Conservation (phyloP, 2,329 filamentous ascomycete genomes). For the Shiraia bambusicola region DNA sequence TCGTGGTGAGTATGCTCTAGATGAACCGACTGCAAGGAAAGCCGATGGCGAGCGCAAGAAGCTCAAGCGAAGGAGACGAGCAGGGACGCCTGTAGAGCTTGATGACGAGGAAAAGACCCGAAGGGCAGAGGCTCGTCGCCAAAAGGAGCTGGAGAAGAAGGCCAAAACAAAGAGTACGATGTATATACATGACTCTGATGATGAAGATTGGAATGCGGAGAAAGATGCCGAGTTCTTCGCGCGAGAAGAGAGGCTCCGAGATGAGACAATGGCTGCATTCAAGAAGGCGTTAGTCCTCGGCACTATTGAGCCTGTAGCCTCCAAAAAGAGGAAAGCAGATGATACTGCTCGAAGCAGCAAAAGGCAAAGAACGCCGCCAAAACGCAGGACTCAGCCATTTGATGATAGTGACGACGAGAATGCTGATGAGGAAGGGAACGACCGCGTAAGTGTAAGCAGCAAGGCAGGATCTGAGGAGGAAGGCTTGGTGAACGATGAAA, state of each 20-base stretch:
- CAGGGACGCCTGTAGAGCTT: slow-evolving; percentile 57
- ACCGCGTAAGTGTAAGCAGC: slow-evolving; percentile 25
- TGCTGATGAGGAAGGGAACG: slow-evolving; percentile 24
- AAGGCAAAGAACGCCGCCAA: slow-evolving; percentile 36
- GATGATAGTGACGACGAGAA: slow-evolving; percentile 30
- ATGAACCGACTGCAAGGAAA: slow-evolving; percentile 63
- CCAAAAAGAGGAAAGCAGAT: slow-evolving; percentile 42
- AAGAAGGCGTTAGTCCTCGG: slow-evolving; percentile 49
- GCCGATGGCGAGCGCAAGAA: slow-evolving; percentile 55
- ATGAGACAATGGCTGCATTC: slow-evolving; percentile 55
- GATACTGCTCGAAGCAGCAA: slow-evolving; percentile 24
- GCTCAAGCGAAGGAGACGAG: slow-evolving; percentile 62
- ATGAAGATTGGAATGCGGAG: slow-evolving; percentile 82
- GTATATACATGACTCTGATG: slow-evolving; percentile 81
- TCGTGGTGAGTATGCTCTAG: slow-evolving; percentile 65
- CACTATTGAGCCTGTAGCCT: slow-evolving; percentile 35
- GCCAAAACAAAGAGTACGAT: slow-evolving; percentile 80
- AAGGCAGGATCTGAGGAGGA: slow-evolving; percentile 26
- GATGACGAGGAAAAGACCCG: slow-evolving; percentile 63
- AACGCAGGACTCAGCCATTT: slow-evolving; percentile 30
- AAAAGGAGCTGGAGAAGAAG: slow-evolving; percentile 74
- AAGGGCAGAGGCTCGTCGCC: slow-evolving; percentile 61
- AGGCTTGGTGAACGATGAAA: slow-evolving; percentile 22
- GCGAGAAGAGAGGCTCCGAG: slow-evolving; percentile 67
- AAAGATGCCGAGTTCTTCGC: slow-evolving; percentile 74